Evolutionary conservation across 441 rosid species (phyloP), one percentile per base, ranked within the genome.

Genomic region (Gossypium gossypioides): DNA sequence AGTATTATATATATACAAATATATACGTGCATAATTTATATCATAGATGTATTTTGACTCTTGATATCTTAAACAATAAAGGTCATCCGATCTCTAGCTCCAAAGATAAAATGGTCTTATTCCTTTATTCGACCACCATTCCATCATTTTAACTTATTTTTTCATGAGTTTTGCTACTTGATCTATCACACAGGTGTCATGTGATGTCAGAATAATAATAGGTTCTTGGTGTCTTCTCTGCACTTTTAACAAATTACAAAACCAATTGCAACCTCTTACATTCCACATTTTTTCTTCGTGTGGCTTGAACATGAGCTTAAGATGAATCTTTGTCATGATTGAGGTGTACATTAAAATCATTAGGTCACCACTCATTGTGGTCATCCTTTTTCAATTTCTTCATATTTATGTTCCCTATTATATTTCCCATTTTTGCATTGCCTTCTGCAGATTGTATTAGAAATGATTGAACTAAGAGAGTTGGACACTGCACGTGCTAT

Each of bases 391-490:
- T 34, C 24, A 22, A 34, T 22, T 46, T 13, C 56, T 68, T 44
- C 34, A 27, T 9, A 62, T 61, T 61, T 29, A 50, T 34, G 22
- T 9, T 7, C 56, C 50, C 10, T 8, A 0, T 50, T 46, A 46
- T 68, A 48, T 58, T 32, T 48, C 56, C 42, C 21, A 6, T 19
- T 74, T 72, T 12, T 52, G 12, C 25, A 18, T 71, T 64, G 51
- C 42, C 3, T 69, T 61, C 40, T 80, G 76, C 82, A 95, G 97
- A 96, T 93, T 84, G 99, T 93, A 4, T 58, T 96, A 69, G 99
- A 96, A 81, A 96, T 96, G 99, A 96, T 93, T 67, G 99, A 96
- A 62, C 97, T 96, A 32, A 86, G 99, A 48, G 99, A 96, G 73
- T 78, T 91, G 83, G 98, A 93, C 75, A 90, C 98, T 67, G 97